Evolutionary conservation across 73 alveolate species (phyloP), one percentile per base, ranked within the genome.

Genomic region (Durusdinium trenchii): DNA sequence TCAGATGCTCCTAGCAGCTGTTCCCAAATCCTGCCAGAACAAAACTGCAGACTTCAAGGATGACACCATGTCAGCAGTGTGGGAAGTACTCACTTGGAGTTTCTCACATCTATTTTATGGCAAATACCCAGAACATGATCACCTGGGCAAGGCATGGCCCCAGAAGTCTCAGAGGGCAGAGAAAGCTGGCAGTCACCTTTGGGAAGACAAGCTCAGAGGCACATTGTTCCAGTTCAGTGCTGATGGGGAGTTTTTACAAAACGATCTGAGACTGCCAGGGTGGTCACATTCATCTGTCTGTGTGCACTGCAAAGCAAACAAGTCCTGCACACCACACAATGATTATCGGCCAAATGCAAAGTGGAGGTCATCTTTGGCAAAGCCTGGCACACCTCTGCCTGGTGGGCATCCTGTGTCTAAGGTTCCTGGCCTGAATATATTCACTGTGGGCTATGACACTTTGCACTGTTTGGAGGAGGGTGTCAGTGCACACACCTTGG

Each of bases 181-280:
- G 9, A 3, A 28, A 48, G 92, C 92, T 28, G 92, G 92, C 3
- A 23, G 6, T 26, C 73, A 43, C 16, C 71, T 82, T 12, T 1
- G 46, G 1, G 50, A 9, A 28, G 20, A 20, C 3, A 32, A 9
- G 35, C 9, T 48, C 45, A 50, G 52, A 10, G 92, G 43, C 46
- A 3, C 5, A 32, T 5, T 82, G 23, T 82, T 46, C 18, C 73
- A 69, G 3, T 4, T 82, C 43, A 32, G 73, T 48, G 92, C 73
- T 7, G 92, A 82, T 82, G 92, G 92, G 9, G 92, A 82, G 60
- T 82, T 9, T 20, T 82, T 82, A 26, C 73, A 82, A 47, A 82
- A 82, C 30, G 71, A 82, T 45, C 48, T 38, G 48, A 82, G 48
- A 71, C 54, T 82, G 47, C 14, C 3, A 32, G 92, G 92, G 26